Percentiles rank a stretch among this genome's conserved stretches.
These are phyloP conservation scores for Pseudopithomyces maydicus DNA, from an alignment of 2,329 filamentous ascomycete species.

Conservation along the genomic window DNA sequence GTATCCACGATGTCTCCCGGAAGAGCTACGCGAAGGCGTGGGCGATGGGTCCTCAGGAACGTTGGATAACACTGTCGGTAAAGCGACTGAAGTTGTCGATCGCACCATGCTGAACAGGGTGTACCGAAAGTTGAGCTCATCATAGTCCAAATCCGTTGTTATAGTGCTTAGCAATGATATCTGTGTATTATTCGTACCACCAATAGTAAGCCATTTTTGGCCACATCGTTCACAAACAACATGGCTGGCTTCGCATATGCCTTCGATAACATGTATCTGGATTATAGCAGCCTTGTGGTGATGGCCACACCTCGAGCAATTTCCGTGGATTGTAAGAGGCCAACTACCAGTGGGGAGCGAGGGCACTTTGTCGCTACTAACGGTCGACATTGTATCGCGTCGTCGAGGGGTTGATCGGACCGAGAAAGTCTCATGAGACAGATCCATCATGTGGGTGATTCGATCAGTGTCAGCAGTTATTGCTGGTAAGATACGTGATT, in stretches of 20 bases:
- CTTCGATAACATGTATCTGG: conserved; percentile 19
- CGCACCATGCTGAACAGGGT: conserved; percentile 28
- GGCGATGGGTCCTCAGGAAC: conserved; percentile 18
- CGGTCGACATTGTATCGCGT: conserved; percentile 23
- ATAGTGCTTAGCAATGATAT: conserved; percentile 29
- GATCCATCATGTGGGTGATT: background rate
- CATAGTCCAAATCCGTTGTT: conserved; percentile 22
- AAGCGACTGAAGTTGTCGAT: conserved; percentile 19
- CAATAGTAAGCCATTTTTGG: conserved; percentile 31
- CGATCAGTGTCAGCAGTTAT: background rate
- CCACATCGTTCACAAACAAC: conserved; percentile 30
- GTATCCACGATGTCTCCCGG: background rate
- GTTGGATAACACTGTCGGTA: conserved; percentile 16
- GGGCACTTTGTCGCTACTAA: conserved; percentile 15
- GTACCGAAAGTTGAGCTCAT: conserved; percentile 21
- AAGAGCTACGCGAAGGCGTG: conserved; percentile 12
- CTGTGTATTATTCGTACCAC: conserved; percentile 27
- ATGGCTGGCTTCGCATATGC: conserved; percentile 19
- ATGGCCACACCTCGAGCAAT: conserved; percentile 35
- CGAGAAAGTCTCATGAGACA: conserved; percentile 1
- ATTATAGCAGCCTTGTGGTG: conserved; percentile 28
- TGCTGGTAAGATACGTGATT: background rate
- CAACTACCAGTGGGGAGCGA: conserved; percentile 25
- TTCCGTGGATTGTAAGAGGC: conserved; percentile 28
- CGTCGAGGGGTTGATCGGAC: conserved; percentile 1